Evolutionary conservation across 106 monocot species (phyloP).

Genomic region (Platanthera guangdongensis): DNA sequence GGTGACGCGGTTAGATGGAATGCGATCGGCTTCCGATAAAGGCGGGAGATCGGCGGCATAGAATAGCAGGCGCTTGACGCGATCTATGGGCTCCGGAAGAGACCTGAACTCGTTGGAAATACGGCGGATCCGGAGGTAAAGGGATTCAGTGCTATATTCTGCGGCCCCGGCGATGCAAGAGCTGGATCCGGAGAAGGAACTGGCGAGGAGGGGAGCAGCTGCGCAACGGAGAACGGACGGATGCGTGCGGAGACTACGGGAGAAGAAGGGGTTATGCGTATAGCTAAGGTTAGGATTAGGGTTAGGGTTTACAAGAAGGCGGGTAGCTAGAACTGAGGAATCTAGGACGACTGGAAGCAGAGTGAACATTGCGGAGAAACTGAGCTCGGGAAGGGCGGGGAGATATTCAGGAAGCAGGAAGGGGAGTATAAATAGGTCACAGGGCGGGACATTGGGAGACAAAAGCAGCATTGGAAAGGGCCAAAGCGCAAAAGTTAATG

Average conservation of each 20-base stretch:
- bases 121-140: conserved; percentile 19
- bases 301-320: neutral
- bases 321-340: neutral
- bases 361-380: neutral
- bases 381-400: neutral
- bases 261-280: neutral
- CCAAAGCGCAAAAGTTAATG: no score
- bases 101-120: conserved; percentile 58
- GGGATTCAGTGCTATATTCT: neutral
- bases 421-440: neutral
- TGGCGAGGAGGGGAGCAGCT: neutral
- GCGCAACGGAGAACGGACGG: neutral
- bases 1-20: conserved; percentile 65
- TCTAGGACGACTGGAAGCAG: neutral
- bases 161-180: conserved; percentile 4
- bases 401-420: neutral
- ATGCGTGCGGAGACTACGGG: neutral
- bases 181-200: conserved; percentile 19
- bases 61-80: conserved; percentile 65
- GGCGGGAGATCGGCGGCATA: conserved; percentile 62
- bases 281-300: neutral
- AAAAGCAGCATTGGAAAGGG: no score
- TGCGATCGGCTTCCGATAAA: conserved; percentile 32
- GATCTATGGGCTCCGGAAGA: conserved; percentile 60
- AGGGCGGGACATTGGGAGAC: no score